Base-by-base conservation (phyloP, 1,139 yeast genomes). In the Arxiozyma slooffiae region DNA sequence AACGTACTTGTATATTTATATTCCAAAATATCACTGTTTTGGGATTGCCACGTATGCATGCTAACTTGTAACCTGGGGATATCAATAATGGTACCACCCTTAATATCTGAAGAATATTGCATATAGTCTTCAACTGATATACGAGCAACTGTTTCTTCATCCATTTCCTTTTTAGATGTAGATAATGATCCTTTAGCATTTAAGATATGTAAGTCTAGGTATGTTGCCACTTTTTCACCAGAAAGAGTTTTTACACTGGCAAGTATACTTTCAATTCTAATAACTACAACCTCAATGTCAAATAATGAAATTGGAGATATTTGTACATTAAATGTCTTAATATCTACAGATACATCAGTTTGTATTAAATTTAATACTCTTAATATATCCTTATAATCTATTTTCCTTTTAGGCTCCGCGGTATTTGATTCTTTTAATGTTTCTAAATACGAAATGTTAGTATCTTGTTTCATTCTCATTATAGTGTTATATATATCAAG, bases 31-130 rank as follows among this genome's bases (percentile, higher is more conserved):
- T 77, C 76, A 11, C 72, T 67, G 18, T 64, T 58, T 17, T 74
- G 71, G 14, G 72, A 67, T 59, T 86, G 90, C 72, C 80, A 79
- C 0, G 94, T 82, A 49, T 80, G 77, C 97, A 90, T 90, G 4
- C 79, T 71, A 30, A 90, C 78, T 52, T 73, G 74, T 57, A 89
- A 76, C 7, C 87, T 79, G 0, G 97, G 97, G 62, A 89, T 82
- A 8, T 79, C 78, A 54, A 89, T 79, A 40, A 90, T 85, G 2
- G 79, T 76, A 18, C 96, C 97, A 1, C 97, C 97, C 41, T 72
- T 71, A 0, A 94, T 85, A 38, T 75, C 73, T 17, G 71, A 68
- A 1, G 92, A 82, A 58, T 76, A 71, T 11, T 67, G 60, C 44
- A 80, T 74, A 66, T 83, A 87, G 38, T 78, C 78, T 4, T 71